These are phyloP conservation scores for Pichia rugopelliculosa DNA, from an alignment of 805 yeast species.

Conservation along the genomic window DNA sequence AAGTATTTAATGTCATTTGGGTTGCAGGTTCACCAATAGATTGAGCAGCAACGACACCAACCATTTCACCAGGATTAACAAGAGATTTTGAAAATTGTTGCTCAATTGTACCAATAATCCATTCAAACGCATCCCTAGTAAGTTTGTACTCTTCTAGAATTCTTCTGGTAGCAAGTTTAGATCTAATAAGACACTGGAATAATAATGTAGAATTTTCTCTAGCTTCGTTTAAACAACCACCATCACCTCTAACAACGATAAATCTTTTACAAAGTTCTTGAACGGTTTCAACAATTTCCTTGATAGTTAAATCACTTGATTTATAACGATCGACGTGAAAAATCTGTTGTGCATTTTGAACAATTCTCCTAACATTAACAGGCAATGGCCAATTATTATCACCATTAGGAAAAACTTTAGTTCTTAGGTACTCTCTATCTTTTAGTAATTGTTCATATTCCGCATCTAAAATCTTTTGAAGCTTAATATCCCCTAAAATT, in stretches of 20 bases:
- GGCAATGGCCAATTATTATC: constrained; percentile 97
- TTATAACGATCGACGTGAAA: constrained; percentile 87
- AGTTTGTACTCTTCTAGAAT: constrained; percentile 85
- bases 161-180: constrained; percentile 85
- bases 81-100: constrained; percentile 86
- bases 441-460: constrained; percentile 72
- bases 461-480: constrained; percentile 73
- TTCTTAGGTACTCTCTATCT: constrained; percentile 78
- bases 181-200: constrained; percentile 87
- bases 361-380: constrained; percentile 90
- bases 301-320: constrained; percentile 83
- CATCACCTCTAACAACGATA: constrained; percentile 75
- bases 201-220: constrained; percentile 86
- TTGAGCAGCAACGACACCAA: constrained; percentile 95
- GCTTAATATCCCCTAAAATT: constrained; percentile 78
- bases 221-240: constrained; percentile 69
- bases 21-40: constrained; percentile 98
- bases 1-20: constrained; percentile 94
- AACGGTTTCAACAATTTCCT: constrained; percentile 71
- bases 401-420: constrained; percentile 80
- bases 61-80: constrained; percentile 98
- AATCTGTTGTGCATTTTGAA: constrained; percentile 95
- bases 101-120: constrained; percentile 94
- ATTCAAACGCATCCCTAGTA: constrained; percentile 80
- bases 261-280: constrained; percentile 58